phyloP scores from a whole-genome alignment of 2,329 filamentous ascomycete genomes.

The Pyrenophora teres region DNA sequence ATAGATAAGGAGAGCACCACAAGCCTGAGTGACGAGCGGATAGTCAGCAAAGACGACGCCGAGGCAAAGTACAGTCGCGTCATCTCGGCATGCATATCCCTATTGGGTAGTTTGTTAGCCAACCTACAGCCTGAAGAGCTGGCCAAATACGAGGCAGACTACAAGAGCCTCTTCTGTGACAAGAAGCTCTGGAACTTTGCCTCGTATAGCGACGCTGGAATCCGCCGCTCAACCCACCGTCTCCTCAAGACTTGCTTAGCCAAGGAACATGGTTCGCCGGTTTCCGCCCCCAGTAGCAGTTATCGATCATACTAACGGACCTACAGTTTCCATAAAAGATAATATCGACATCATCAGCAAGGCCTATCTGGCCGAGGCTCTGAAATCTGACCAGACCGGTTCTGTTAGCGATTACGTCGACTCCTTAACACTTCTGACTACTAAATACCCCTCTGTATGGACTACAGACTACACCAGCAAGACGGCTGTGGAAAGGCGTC shows the following conservation, averaged over 20 bases:
- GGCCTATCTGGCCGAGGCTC: constrained; percentile 73
- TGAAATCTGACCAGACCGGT: constrained; percentile 72
- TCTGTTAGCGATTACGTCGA: constrained; percentile 75
- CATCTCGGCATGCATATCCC: constrained; percentile 61
- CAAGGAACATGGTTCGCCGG: constrained; percentile 50
- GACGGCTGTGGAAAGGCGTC: constrained; percentile 59
- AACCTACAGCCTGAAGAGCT: constrained; percentile 57
- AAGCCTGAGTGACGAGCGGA: constrained; percentile 87
- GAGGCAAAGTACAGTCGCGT: constrained; percentile 85
- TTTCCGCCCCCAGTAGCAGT: background rate
- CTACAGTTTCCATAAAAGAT: constrained; percentile 35
- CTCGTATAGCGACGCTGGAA: constrained; percentile 60
- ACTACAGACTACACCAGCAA: constrained; percentile 65
- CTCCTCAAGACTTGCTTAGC: constrained; percentile 59
- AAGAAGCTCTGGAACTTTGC: constrained; percentile 65
- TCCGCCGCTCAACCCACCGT: constrained; percentile 63
- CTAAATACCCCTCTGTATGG: constrained; percentile 72
- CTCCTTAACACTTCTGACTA: constrained; percentile 69
- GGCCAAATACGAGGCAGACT: constrained; percentile 63
- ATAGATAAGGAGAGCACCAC: constrained; percentile 75
- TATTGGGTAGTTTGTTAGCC: constrained; percentile 60
- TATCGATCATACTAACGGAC: background rate
- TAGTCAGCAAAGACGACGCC: constrained; percentile 81
- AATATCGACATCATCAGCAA: constrained; percentile 63
- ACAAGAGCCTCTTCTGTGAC: constrained; percentile 69